Evolutionary conservation across 306 rosid genomes (phyloP).

Genomic region (Acacia acuminata): DNA sequence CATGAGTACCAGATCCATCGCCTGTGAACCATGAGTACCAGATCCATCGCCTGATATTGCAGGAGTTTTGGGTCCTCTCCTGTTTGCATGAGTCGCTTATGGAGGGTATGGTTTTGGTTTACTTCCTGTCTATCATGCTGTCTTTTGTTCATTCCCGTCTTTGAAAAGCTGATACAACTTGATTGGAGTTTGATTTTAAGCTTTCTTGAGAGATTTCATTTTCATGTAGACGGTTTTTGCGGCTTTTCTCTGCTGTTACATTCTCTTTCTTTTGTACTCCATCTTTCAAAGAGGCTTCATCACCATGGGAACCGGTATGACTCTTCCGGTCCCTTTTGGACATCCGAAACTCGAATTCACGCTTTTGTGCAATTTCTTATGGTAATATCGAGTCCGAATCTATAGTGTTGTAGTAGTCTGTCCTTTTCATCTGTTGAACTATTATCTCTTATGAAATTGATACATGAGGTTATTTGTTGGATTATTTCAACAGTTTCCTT

Average conservation of each 20-base stretch:
- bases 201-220: too few species aligned
- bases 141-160: too few species aligned
- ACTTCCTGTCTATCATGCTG: too few species aligned
- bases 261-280: constrained; percentile 66
- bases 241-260: constrained; percentile 57
- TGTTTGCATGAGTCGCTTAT: constrained; percentile 74
- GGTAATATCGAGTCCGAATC: constrained; percentile 9
- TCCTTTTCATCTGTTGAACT: not conserved
- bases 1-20: too few species aligned
- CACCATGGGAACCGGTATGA: constrained; percentile 94
- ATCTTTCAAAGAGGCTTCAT: constrained; percentile 63
- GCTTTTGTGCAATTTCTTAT: not conserved
- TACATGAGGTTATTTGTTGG: not conserved
- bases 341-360: not conserved
- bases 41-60: too few species aligned
- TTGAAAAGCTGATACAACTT: too few species aligned
- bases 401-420: not conserved
- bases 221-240: constrained; percentile 65
- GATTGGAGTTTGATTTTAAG: too few species aligned
- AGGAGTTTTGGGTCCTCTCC: too few species aligned
- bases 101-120: constrained; percentile 76
- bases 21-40: too few species aligned
- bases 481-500: constrained; percentile 16
- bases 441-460: not conserved
- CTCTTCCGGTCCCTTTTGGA: not conserved